phyloP scores from a whole-genome alignment of 2,329 filamentous ascomycete genomes.

The Salinomyces thailandicus region DNA sequence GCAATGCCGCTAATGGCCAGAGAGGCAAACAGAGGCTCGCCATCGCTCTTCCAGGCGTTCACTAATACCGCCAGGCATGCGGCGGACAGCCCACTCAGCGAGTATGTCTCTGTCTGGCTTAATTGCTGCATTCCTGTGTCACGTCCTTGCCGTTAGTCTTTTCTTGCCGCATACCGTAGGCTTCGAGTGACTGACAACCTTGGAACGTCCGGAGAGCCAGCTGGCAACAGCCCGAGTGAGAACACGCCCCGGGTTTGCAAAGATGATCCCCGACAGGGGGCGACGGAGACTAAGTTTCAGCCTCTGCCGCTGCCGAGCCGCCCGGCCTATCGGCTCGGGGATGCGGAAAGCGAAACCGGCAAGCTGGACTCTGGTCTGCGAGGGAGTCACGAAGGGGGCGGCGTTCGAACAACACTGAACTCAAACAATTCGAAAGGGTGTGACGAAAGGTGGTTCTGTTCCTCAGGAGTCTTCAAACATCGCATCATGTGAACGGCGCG shows the following conservation, averaged over 20 bases:
- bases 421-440: too few relatives aligned
- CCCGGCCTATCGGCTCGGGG: too few relatives aligned
- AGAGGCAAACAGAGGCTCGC: constrained; percentile 80
- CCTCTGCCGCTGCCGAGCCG: not conserved
- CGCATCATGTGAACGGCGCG: too few relatives aligned
- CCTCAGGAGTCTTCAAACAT: too few relatives aligned
- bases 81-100: constrained; percentile 52
- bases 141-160: not conserved
- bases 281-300: not conserved
- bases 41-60: constrained; percentile 75
- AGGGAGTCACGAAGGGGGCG: too few relatives aligned
- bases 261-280: not conserved
- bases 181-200: too few relatives aligned
- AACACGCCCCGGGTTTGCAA: too few relatives aligned
- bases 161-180: not conserved
- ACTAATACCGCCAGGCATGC: constrained; percentile 63
- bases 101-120: constrained; percentile 45
- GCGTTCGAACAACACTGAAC: too few relatives aligned
- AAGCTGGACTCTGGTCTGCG: too few relatives aligned
- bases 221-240: not conserved
- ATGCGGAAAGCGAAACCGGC: too few relatives aligned
- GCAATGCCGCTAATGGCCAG: constrained; percentile 76
- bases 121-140: constrained; percentile 27
- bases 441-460: too few relatives aligned
- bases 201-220: too few relatives aligned